Conservation (phyloP, 306 rosid species). For the Parietaria judaica region DNA sequence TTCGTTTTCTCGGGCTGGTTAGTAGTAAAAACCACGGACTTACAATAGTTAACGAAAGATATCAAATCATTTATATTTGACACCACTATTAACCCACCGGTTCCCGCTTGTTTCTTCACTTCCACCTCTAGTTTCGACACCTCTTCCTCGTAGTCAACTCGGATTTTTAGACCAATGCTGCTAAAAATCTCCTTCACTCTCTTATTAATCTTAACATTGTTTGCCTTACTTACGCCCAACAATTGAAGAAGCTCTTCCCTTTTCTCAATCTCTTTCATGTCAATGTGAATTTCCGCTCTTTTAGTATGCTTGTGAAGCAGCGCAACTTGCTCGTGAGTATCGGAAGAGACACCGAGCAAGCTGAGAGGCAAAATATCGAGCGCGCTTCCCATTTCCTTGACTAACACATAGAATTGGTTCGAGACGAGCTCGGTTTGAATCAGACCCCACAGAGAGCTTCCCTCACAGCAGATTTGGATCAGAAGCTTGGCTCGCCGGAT, state of each 20-base stretch:
- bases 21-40: conserved; percentile 41
- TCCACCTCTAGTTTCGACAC: conserved; percentile 69
- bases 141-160: conserved; percentile 63
- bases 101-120: conserved; percentile 79
- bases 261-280: conserved; percentile 46
- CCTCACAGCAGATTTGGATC: conserved; percentile 60
- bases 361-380: conserved; percentile 75
- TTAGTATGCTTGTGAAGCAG: conserved; percentile 74
- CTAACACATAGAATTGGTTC: conserved; percentile 59
- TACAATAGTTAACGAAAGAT: conserved; percentile 56
- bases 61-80: conserved; percentile 70
- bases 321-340: conserved; percentile 71
- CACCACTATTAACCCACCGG: conserved; percentile 73
- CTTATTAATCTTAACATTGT: conserved; percentile 42
- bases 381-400: conserved; percentile 77
- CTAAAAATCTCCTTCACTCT: conserved; percentile 48
- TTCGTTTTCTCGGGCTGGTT: conserved; percentile 27
- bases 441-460: conserved; percentile 73
- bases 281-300: conserved; percentile 42
- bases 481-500: conserved; percentile 54
- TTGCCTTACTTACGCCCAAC: conserved; percentile 50
- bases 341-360: conserved; percentile 55
- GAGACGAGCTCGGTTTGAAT: conserved; percentile 51
- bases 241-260: conserved; percentile 55
- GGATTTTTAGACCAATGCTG: conserved; percentile 55